Percentiles rank a stretch among this genome's conserved stretches.
Evolutionary conservation across 805 yeast species (phyloP).

Genomic region (Barnettozyma botsteinii): DNA sequence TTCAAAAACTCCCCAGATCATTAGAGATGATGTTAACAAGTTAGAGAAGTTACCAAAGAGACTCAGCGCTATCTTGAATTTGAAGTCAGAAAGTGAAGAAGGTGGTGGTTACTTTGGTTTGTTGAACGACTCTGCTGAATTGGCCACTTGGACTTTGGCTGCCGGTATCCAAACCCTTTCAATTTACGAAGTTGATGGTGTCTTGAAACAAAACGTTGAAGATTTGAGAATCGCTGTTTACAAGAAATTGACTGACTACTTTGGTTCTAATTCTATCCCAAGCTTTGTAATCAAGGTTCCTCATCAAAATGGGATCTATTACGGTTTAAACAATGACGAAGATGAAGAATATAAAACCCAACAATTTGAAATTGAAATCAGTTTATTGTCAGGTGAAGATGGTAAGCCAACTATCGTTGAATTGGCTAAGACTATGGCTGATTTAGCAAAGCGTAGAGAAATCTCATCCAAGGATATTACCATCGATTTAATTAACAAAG

Average conservation of each 20-base stretch:
- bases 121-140: conserved; percentile 67
- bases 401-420: conserved; percentile 90
- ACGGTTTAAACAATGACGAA: conserved; percentile 32
- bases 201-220: conserved; percentile 47
- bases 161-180: conserved; percentile 72
- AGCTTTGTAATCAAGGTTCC: conserved; percentile 59
- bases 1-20: conserved; percentile 74
- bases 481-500: conserved; percentile 68
- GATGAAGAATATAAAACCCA: conserved; percentile 28
- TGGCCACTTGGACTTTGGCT: conserved; percentile 83
- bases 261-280: conserved; percentile 67
- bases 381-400: conserved; percentile 66
- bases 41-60: conserved; percentile 73
- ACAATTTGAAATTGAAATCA: conserved; percentile 52
- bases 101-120: conserved; percentile 87
- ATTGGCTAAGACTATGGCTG: conserved; percentile 80
- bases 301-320: conserved; percentile 48
- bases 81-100: conserved; percentile 72
- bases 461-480: conserved; percentile 62
- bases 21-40: conserved; percentile 73
- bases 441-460: conserved; percentile 56
- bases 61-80: conserved; percentile 68
- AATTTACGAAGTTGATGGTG: conserved; percentile 77
- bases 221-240: conserved; percentile 52
- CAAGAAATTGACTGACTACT: conserved; percentile 60